phyloP scores from a whole-genome alignment of 495 filamentous ascomycete genomes.

The Jackrogersella minutella region DNA sequence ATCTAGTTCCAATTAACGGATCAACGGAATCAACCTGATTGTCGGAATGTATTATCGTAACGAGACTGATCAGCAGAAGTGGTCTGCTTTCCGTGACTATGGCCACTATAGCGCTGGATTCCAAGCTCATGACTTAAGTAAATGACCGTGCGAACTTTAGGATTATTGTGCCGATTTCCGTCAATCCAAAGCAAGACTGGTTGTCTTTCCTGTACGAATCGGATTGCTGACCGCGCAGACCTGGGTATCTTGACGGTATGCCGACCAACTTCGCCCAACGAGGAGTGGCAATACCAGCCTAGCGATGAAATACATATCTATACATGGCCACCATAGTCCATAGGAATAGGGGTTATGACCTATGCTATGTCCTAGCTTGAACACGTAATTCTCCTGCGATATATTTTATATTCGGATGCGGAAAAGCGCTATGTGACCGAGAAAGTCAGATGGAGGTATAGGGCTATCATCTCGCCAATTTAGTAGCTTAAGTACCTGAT shows the following conservation, averaged over 20 bases:
- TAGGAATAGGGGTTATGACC: neutral
- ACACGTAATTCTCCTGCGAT: neutral
- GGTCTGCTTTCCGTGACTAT: too few relatives aligned
- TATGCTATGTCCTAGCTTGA: neutral
- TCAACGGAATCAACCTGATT: neutral
- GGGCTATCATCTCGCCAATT: neutral
- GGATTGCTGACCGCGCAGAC: neutral
- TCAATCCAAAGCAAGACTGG: neutral
- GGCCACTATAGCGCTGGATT: too few relatives aligned
- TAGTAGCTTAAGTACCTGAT: neutral
- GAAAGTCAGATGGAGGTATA: neutral
- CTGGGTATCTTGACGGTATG: neutral
- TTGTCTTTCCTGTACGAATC: neutral
- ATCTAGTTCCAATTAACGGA: too few relatives aligned
- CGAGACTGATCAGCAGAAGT: neutral
- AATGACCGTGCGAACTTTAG: neutral
- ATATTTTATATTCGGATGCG: neutral
- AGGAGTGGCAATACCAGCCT: neutral
- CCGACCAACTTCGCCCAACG: neutral
- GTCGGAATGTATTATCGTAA: neutral
- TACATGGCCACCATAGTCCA: too few relatives aligned
- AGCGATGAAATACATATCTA: too few relatives aligned
- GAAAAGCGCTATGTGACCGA: neutral
- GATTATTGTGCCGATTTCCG: neutral
- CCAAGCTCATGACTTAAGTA: too few relatives aligned